Percentiles rank a stretch among this genome's conserved stretches.
Evolutionary conservation across 441 rosid species (phyloP).

Genomic region (Croton laevigatus): DNA sequence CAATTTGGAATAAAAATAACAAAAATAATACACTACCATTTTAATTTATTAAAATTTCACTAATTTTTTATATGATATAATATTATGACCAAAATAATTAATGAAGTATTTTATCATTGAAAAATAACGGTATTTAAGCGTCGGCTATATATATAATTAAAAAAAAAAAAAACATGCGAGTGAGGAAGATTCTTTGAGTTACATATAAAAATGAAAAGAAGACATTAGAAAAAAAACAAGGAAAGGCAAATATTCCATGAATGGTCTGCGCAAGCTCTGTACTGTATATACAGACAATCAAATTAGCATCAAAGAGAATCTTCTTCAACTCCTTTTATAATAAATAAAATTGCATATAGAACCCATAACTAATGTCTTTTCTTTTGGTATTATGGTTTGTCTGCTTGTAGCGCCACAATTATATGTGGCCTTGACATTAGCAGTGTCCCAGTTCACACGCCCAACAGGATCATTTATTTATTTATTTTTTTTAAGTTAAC

Average conservation of each 20-base stretch:
- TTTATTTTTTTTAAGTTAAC: slow-evolving; percentile 7
- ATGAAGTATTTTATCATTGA: neutral
- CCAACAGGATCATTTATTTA: slow-evolving; percentile 31
- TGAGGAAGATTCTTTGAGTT: slow-evolving; percentile 23
- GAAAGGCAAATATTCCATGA: slow-evolving; percentile 31
- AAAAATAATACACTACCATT: no score
- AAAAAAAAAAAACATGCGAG: neutral
- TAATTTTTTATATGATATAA: no score
- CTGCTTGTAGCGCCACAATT: slow-evolving; percentile 30
- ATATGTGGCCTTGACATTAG: slow-evolving; percentile 41
- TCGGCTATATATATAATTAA: neutral
- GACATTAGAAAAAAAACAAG: neutral
- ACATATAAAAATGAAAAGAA: neutral
- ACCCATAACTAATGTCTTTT: neutral
- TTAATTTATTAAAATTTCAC: no score
- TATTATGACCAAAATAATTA: neutral
- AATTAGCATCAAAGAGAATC: slow-evolving; percentile 30
- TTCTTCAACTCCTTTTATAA: slow-evolving; percentile 25
- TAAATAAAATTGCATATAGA: neutral
- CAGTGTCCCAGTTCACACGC: slow-evolving; percentile 35
- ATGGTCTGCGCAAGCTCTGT: slow-evolving; percentile 3
- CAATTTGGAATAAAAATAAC: no score
- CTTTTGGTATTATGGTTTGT: slow-evolving; percentile 24
- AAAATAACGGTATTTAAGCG: neutral
- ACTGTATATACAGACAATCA: slow-evolving; percentile 17